Conservation (phyloP, 176 grass and related monocot genomes). For the Zea mays region DNA sequence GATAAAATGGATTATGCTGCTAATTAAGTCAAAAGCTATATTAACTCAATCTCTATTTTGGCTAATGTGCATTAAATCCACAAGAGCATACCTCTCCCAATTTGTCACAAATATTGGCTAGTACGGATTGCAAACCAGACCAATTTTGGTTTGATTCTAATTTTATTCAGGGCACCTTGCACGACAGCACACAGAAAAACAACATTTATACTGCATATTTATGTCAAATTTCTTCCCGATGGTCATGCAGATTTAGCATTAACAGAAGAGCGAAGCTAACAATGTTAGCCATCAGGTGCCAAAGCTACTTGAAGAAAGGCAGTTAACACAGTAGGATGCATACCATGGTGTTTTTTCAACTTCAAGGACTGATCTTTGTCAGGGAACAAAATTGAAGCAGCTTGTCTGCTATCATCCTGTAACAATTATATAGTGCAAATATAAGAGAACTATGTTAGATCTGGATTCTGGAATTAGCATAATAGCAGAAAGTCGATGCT, state of each 20-base stretch:
- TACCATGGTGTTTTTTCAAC: conserved; percentile 98
- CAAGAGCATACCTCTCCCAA: neutral
- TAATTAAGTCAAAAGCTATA: neutral
- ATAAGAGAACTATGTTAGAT: conserved; percentile 9
- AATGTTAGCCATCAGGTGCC: neutral
- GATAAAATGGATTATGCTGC: conserved; percentile 24
- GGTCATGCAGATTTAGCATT: conserved; percentile 18
- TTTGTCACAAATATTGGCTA: neutral
- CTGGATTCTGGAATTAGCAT: conserved; percentile 11
- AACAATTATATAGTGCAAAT: conserved; percentile 7
- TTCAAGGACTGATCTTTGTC: conserved; percentile 53
- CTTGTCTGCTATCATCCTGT: conserved; percentile 93
- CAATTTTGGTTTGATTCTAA: neutral
- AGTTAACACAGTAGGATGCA: conserved; percentile 9
- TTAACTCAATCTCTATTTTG: neutral
- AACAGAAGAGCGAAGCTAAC: neutral
- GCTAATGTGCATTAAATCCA: neutral
- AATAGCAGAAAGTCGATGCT: conserved; percentile 12
- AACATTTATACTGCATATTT: conserved; percentile 12
- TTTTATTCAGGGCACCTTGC: conserved; percentile 1
- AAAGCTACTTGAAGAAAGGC: neutral
- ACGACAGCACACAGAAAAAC: conserved; percentile 14
- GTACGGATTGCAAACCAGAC: neutral
- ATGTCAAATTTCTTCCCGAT: neutral
- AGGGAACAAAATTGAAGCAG: conserved; percentile 78